These are phyloP conservation scores for Rhodotorula graminis DNA, from an alignment of 768 basidiomycete genomes.

Conservation along the genomic window DNA sequence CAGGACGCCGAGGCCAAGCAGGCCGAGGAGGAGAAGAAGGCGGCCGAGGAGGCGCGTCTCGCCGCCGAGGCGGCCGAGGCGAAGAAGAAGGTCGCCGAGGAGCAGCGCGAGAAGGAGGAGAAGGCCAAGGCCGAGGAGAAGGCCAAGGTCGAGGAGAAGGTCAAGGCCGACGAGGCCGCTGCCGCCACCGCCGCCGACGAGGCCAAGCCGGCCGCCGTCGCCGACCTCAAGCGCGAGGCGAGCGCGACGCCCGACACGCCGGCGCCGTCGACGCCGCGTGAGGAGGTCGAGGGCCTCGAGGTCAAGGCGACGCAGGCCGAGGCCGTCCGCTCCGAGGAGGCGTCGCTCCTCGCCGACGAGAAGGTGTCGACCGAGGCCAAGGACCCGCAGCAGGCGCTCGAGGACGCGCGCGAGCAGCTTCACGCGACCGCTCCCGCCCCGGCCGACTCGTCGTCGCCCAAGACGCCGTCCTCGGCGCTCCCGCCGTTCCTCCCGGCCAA, in stretches of 20 bases:
- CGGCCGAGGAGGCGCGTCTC: slow-evolving; percentile 11
- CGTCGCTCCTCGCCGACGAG: slow-evolving; percentile 32
- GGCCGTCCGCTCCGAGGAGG: slow-evolving; percentile 33
- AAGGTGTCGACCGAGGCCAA: slow-evolving; percentile 16
- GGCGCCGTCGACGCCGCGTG: slow-evolving; percentile 12
- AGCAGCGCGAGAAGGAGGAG: slow-evolving; percentile 2
- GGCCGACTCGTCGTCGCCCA: background rate
- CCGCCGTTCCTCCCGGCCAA: slow-evolving; percentile 37
- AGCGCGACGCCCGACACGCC: background rate
- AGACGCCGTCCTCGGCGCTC: slow-evolving; percentile 2
- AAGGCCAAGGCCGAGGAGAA: slow-evolving; percentile 4
- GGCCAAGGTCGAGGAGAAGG: slow-evolving; percentile 8
- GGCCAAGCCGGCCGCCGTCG: slow-evolving; percentile 19
- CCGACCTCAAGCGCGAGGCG: slow-evolving; percentile 14
- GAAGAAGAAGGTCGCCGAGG: background rate
- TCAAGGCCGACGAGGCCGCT: background rate
- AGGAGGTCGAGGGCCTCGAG: slow-evolving; percentile 25
- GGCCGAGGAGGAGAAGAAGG: slow-evolving; percentile 11
- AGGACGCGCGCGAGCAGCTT: slow-evolving; percentile 31
- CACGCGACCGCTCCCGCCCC: slow-evolving; percentile 4
- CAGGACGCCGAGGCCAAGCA: slow-evolving; percentile 8
- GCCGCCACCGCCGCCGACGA: background rate
- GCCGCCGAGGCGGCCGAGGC: slow-evolving; percentile 6
- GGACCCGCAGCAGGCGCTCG: slow-evolving; percentile 32
- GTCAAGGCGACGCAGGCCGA: slow-evolving; percentile 26